Conservation (phyloP, 2,329 filamentous ascomycete species). For the Alternaria arbusti region DNA sequence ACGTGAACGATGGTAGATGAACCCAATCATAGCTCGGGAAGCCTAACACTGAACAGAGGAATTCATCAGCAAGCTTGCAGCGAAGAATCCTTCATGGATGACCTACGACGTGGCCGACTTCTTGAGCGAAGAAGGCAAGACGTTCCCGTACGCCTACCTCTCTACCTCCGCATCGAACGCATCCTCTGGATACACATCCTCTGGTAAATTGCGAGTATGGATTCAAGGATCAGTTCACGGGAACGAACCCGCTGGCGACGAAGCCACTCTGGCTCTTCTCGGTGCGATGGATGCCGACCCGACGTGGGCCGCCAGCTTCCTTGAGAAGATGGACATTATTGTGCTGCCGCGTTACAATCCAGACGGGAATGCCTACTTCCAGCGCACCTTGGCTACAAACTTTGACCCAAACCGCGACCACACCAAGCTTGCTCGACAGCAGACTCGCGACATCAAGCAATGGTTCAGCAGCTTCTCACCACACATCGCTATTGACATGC, state of each 20-base stretch:
- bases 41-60: slow-evolving; percentile 11
- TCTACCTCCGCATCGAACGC: slow-evolving; percentile 20
- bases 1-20: background rate
- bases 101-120: slow-evolving; percentile 35
- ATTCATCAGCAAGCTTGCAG: slow-evolving; percentile 37
- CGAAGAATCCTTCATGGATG: slow-evolving; percentile 43
- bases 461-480: slow-evolving; percentile 41
- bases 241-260: slow-evolving; percentile 48
- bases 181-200: background rate
- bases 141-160: slow-evolving; percentile 42
- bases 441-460: slow-evolving; percentile 45
- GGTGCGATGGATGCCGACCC: slow-evolving; percentile 45
- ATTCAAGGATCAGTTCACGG: slow-evolving; percentile 48
- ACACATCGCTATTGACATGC: slow-evolving; percentile 47
- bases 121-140: slow-evolving; percentile 41
- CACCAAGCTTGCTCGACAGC: slow-evolving; percentile 44
- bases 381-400: slow-evolving; percentile 44
- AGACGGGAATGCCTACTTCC: slow-evolving; percentile 47
- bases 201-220: slow-evolving; percentile 45
- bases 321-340: slow-evolving; percentile 44
- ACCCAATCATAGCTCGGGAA: background rate
- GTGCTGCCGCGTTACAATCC: slow-evolving; percentile 47
- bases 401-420: slow-evolving; percentile 49
- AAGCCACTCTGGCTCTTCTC: slow-evolving; percentile 44
- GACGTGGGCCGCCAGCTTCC: slow-evolving; percentile 38